phyloP scores from a whole-genome alignment of 2,329 filamentous ascomycete species.

The Penicillium griseofulvum region DNA sequence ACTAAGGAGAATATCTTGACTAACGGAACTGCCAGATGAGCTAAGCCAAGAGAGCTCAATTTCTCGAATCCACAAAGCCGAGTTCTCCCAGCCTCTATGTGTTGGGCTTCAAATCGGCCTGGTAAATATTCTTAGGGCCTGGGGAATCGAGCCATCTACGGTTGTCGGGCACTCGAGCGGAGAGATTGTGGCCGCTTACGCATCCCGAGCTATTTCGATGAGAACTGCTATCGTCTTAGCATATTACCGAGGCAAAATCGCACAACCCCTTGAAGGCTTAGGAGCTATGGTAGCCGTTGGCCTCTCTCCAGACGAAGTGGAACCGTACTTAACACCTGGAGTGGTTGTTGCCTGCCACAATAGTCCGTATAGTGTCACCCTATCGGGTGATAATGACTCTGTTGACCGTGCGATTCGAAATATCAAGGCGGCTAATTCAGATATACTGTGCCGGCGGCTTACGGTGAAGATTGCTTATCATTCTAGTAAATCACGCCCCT shows the following conservation, averaged over 20 bases:
- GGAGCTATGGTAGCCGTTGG: slow-evolving; percentile 28
- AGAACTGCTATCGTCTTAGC: slow-evolving; percentile 19
- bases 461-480: slow-evolving; percentile 21
- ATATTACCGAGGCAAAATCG: slow-evolving; percentile 21
- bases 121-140: slow-evolving; percentile 26
- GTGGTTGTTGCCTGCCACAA: slow-evolving; percentile 28
- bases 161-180: slow-evolving; percentile 38
- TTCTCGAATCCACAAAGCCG: slow-evolving; percentile 21
- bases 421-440: slow-evolving; percentile 9
- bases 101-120: slow-evolving; percentile 37
- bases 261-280: not conserved
- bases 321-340: slow-evolving; percentile 12
- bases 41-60: not conserved
- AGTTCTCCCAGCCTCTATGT: slow-evolving; percentile 32
- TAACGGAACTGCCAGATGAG: not conserved
- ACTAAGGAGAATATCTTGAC: not conserved
- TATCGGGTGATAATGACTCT: slow-evolving; percentile 19
- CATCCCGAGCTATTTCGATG: slow-evolving; percentile 22
- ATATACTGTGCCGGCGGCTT: slow-evolving; percentile 10
- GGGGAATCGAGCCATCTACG: slow-evolving; percentile 21
- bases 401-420: slow-evolving; percentile 4
- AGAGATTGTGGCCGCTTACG: slow-evolving; percentile 40
- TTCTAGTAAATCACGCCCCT: slow-evolving; percentile 7
- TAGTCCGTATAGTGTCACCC: slow-evolving; percentile 24
- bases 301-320: slow-evolving; percentile 10